Percentiles rank a stretch among this genome's conserved stretches.
Conservation (phyloP, 208 protist species). For the Naegleria gruberi region DNA sequence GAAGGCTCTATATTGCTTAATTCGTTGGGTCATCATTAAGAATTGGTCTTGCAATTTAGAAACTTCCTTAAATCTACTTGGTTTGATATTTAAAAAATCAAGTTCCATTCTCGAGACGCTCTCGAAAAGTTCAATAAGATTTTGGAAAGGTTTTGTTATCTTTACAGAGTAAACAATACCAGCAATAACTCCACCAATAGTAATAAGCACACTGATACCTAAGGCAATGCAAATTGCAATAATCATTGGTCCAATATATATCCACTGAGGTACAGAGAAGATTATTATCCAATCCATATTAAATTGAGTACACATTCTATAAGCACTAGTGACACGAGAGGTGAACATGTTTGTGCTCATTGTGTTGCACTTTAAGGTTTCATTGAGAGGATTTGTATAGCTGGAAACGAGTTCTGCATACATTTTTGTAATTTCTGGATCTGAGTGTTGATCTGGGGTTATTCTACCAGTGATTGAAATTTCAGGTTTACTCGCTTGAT, state of each 20-base stretch:
- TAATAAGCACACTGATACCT: neutral
- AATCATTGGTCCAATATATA: neutral
- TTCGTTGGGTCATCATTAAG: neutral
- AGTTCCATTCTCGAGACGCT: neutral
- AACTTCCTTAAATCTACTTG: neutral
- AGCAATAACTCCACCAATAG: neutral
- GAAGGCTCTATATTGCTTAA: neutral
- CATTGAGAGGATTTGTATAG: neutral
- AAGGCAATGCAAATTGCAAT: neutral
- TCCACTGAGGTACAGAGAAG: neutral
- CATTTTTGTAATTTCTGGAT: neutral
- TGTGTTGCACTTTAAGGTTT: neutral
- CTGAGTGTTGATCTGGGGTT: neutral
- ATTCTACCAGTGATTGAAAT: neutral
- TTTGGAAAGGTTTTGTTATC: neutral
- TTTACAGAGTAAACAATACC: neutral
- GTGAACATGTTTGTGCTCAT: neutral
- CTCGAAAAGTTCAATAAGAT: neutral
- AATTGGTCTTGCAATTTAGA: neutral
- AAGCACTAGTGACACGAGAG: neutral
- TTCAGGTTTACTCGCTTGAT: neutral
- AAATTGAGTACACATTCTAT: neutral
- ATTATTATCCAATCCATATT: neutral
- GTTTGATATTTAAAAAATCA: neutral
- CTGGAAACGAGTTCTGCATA: neutral